Evolutionary conservation across 495 filamentous ascomycete species (phyloP), one percentile per base, ranked within the genome.

Genomic region (Achaetomiella virescens): DNA sequence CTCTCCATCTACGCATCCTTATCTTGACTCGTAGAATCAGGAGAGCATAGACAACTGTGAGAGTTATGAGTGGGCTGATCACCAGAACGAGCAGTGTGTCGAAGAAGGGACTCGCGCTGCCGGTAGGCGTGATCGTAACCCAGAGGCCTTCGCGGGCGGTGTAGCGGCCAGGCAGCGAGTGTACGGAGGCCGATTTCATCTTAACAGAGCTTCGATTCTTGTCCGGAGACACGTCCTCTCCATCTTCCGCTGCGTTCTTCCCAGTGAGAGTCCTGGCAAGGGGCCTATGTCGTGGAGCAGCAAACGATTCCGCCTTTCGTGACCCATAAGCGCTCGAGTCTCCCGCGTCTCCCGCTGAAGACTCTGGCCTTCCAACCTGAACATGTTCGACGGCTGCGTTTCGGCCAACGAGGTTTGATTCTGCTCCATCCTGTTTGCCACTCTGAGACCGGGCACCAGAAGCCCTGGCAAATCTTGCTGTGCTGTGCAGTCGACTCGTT

Each of bases 41-140:
- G 11, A 98, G 79, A 38, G 89, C 84, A 67, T 98, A 98, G 2
- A 98, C 95, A 17, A 97, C 84, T 1, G 90, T 91, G 55, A 98
- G 70, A 1, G 93, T 98, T 51, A 97, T 84, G 8, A 98, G 71
- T 6, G 93, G 93, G 66, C 90, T 96, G 31, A 97, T 81, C 27
- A 97, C 91, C 12, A 98, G 77, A 10, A 98, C 91, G 35, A 97
- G 72, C 5, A 97, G 83, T 0, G 95, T 98, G 65, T 98, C 93
- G 53, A 97, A 92, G 72, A 98, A 96, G 0, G 93, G 91, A 52
- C 84, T 93, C n/a, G 88, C 86, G 50, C 89, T 90, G 71, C 84
- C 90, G 7, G 91, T 89, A 14, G 91, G 93, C 1, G 91, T 93
- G 52, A 98, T 79, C 2, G 91, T 95, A 25, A 98, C 89, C 95